phyloP scores from a whole-genome alignment of 768 basidiomycete species.

The Cubamyces sp. region DNA sequence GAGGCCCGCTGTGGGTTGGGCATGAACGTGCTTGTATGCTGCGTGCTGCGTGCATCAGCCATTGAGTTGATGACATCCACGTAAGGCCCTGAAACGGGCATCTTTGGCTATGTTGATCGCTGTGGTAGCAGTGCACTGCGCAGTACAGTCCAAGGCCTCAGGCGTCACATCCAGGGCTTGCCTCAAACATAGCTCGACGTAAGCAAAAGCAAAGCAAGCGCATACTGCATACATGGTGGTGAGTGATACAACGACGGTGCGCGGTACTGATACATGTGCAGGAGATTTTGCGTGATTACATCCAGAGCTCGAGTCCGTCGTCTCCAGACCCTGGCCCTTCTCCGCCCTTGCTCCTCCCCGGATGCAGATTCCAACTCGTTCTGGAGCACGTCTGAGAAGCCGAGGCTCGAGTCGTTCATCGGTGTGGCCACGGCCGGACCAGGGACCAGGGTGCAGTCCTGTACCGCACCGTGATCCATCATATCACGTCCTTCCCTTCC shows the following conservation, averaged over 20 bases:
- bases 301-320: not conserved
- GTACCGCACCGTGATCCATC: too few relatives aligned
- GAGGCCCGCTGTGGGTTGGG: too few relatives aligned
- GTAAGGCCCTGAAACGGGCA: not conserved
- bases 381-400: not conserved
- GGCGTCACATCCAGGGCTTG: too few relatives aligned
- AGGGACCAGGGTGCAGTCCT: too few relatives aligned
- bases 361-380: not conserved
- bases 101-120: slow-evolving; percentile 3
- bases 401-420: too few relatives aligned
- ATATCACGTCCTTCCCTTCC: too few relatives aligned
- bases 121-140: not conserved
- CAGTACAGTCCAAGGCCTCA: not conserved
- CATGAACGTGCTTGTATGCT: too few relatives aligned
- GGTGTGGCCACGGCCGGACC: too few relatives aligned
- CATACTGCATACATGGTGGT: too few relatives aligned
- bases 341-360: not conserved
- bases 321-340: not conserved
- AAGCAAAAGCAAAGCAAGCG: too few relatives aligned
- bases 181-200: not conserved
- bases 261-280: not conserved
- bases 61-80: not conserved
- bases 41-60: too few relatives aligned
- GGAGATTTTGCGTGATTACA: not conserved
- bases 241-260: not conserved